Evolutionary conservation across 176 grass and related monocot species (phyloP).

Genomic region (Ensete ventricosum): DNA sequence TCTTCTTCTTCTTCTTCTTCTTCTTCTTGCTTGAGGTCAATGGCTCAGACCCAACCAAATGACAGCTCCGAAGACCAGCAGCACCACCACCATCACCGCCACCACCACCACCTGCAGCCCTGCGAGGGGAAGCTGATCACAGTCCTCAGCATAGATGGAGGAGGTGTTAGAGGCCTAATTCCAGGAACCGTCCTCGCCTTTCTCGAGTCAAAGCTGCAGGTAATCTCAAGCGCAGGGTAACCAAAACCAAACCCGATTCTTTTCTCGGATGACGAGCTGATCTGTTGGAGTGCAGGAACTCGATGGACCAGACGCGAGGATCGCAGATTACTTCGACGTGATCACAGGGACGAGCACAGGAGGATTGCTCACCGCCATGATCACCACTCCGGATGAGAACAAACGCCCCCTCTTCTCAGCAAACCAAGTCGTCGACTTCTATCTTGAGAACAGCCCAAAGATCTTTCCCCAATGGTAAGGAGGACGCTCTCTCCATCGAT

Average conservation of each 20-base stretch:
- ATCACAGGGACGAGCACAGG: not conserved
- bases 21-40: no score
- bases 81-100: not conserved
- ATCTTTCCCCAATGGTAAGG: not conserved
- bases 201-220: conserved; percentile 1
- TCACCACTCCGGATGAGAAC: not conserved
- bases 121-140: not conserved
- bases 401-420: not conserved
- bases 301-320: not conserved
- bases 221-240: not conserved
- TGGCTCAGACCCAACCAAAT: no score
- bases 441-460: not conserved
- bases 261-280: no score
- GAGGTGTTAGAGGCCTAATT: not conserved
- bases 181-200: not conserved
- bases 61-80: no score
- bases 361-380: not conserved
- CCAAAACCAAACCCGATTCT: no score
- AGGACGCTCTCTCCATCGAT: no score
- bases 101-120: not conserved
- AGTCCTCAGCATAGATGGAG: not conserved
- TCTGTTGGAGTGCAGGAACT: not conserved
- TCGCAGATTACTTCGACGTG: not conserved
- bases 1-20: no score
- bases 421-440: not conserved